Conservation (phyloP, 1,139 yeast genomes). For the Candida gigantensis region DNA sequence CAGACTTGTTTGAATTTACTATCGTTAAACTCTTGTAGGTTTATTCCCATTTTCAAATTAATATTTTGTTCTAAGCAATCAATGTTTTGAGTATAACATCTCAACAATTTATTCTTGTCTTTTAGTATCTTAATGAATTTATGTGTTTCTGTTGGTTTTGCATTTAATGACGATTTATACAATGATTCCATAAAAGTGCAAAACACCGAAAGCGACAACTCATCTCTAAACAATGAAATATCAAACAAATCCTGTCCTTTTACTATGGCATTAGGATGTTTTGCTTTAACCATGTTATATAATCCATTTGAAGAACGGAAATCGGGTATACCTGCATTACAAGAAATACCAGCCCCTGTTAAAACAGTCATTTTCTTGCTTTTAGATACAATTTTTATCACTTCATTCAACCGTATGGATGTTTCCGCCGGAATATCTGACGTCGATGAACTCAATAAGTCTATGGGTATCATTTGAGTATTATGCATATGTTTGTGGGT, state of each 20-base stretch:
- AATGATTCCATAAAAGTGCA: constrained; percentile 81
- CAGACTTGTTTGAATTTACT: constrained; percentile 43
- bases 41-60: constrained; percentile 47
- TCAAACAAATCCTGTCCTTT: constrained; percentile 92
- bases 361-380: constrained; percentile 57
- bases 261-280: constrained; percentile 61
- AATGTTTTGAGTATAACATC: constrained; percentile 85
- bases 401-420: constrained; percentile 37
- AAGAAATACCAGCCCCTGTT: constrained; percentile 95
- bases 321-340: constrained; percentile 96
- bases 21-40: constrained; percentile 30
- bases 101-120: constrained; percentile 63
- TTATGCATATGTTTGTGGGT: not conserved
- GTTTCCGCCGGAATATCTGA: constrained; percentile 12
- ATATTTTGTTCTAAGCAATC: constrained; percentile 46
- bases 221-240: constrained; percentile 72
- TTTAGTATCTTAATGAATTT: constrained; percentile 67
- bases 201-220: constrained; percentile 62
- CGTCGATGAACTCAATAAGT: constrained; percentile 22
- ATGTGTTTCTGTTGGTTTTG: constrained; percentile 85
- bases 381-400: constrained; percentile 45
- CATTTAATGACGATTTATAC: constrained; percentile 60
- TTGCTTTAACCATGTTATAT: constrained; percentile 68
- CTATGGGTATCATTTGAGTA: constrained; percentile 34
- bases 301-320: constrained; percentile 84